Conservation (phyloP, 345 rosid species). For the Gossypium herbaceum region DNA sequence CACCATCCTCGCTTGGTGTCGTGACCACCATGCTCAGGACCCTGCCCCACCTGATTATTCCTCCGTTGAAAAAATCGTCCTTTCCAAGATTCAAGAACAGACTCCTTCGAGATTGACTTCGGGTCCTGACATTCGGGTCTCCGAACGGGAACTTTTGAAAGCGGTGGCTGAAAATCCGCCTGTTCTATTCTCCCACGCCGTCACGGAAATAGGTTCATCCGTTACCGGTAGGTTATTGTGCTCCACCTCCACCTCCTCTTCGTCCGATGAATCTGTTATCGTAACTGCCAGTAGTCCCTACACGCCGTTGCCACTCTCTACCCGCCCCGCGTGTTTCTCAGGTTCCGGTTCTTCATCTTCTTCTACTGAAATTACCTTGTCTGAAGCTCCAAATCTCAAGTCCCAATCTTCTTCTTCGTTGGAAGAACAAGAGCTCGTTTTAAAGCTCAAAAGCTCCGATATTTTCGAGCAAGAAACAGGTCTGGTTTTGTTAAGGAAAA, state of each 20-base stretch:
- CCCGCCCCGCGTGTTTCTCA: not conserved
- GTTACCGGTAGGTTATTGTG: not conserved
- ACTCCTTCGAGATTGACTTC: not conserved
- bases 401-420: not conserved
- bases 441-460: not conserved
- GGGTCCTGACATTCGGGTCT: not conserved
- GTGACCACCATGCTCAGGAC: not conserved
- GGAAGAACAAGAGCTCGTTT: slow-evolving; percentile 3
- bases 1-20: not conserved
- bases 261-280: slow-evolving; percentile 4
- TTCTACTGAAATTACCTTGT: not conserved
- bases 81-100: not conserved
- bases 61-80: not conserved
- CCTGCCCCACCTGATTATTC: not conserved
- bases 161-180: slow-evolving; percentile 5
- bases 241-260: not conserved
- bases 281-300: not conserved
- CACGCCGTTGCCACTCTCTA: not conserved
- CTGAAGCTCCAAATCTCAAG: not conserved
- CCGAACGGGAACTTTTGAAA: slow-evolving; percentile 7
- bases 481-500: not conserved
- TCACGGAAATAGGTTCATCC: not conserved
- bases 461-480: slow-evolving; percentile 3
- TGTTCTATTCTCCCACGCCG: slow-evolving; percentile 1
- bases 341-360: not conserved